Base-by-base conservation (phyloP, 2,329 filamentous ascomycete genomes). In the Arthrobotrys megalospora region DNA sequence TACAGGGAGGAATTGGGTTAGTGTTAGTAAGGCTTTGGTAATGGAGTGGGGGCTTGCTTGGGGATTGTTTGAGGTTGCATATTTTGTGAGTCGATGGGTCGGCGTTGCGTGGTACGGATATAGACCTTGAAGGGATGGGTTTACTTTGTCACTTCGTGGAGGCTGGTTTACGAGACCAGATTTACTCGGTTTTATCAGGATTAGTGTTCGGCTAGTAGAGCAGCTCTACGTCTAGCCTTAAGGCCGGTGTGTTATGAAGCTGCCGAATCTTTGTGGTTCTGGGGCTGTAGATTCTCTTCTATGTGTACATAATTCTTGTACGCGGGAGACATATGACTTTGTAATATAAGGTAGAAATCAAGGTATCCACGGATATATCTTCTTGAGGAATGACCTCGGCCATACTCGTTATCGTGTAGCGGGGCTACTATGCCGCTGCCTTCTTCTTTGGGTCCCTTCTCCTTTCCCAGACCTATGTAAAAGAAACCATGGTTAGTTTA, bases 31-130 rank as follows among this genome's bases (percentile, higher is more conserved):
- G 69, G 71, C 64, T n/a, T 76, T 81, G 21, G 69, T 73, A 12
- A 80, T 81, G 32, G 81, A 82, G 41, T 81, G 80, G 79, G 79
- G 72, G n/a, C 70, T 81, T 64, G 81, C 80, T 60, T 82, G 80
- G 79, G 69, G 77, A 48, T 53, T 82, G 14, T 82, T 82, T 64
- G 80, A 82, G 69, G 79, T 79, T 24, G 81, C 79, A 24, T 82
- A 81, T 72, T 80, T 79, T 70, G 77, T 76, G 38, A 81, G 76
- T 50, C 80, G 69, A 41, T 80, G 76, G 73, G 77, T 82, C 19
- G 81, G 81, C 5, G 58, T 81, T 8, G 76, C 64, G 34, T 81
- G 80, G 80, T 82, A 82, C 65, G 81, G 80, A 69, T 82, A 73
- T 66, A 32, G 62, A 14, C 21, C 50, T 5, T 77, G 28, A 65